Evolutionary conservation across 805 yeast genomes (phyloP).

Genomic region (Wickerhamiella kurtzmanii): DNA sequence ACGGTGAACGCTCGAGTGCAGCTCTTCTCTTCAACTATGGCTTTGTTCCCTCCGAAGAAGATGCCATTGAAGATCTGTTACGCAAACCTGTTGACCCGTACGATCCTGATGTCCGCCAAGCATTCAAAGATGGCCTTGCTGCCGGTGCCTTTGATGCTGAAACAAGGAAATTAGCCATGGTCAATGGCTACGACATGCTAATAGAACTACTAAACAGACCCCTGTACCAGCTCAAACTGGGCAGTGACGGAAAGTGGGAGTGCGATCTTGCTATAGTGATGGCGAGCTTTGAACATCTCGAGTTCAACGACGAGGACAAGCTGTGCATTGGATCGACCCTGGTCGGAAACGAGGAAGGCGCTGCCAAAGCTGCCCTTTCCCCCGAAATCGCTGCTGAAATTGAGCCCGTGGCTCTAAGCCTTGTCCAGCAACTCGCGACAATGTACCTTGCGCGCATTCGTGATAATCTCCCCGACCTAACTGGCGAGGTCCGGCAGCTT

Average conservation of each 20-base stretch:
- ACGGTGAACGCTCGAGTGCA: conserved; percentile 26
- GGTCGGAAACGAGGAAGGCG: neutral
- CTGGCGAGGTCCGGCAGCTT: neutral
- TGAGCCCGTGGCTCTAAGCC: neutral
- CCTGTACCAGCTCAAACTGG: neutral
- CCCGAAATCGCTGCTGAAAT: neutral
- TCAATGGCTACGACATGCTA: neutral
- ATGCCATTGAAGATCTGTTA: neutral
- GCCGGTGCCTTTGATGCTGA: neutral
- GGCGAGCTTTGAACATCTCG: neutral
- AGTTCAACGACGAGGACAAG: neutral
- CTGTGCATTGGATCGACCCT: neutral
- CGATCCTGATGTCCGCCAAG: neutral
- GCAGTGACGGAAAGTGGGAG: neutral
- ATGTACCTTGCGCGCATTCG: neutral
- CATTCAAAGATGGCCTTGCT: neutral
- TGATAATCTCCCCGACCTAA: neutral
- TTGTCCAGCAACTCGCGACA: neutral
- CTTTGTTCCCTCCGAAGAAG: conserved; percentile 23
- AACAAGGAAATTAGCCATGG: neutral
- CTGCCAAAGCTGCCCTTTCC: neutral
- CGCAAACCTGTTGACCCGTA: conserved; percentile 1
- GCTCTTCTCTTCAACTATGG: conserved; percentile 31
- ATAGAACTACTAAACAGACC: neutral
- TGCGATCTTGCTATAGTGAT: neutral